These are phyloP conservation scores for Ustulina deusta DNA, from an alignment of 2,329 filamentous ascomycete species.

Conservation along the genomic window DNA sequence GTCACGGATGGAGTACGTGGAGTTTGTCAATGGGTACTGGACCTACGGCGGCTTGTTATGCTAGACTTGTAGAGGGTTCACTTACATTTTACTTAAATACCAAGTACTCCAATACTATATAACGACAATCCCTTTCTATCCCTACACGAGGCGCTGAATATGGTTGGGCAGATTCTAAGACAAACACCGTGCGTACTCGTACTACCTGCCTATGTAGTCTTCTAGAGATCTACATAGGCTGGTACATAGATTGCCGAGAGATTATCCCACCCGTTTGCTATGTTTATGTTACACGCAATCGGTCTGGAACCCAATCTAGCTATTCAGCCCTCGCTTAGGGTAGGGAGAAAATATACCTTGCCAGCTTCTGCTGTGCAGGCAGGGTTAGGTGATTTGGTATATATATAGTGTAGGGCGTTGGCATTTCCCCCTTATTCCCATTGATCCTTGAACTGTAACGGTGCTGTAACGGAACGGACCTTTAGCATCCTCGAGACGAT, in stretches of 20 bases:
- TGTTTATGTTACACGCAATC: no score
- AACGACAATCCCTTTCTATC: neutral
- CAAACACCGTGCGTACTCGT: no score
- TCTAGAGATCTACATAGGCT: no score
- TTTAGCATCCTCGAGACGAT: neutral
- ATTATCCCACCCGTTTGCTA: no score
- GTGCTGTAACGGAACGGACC: neutral
- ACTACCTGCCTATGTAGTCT: no score
- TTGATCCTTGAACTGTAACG: no score
- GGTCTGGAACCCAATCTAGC: no score
- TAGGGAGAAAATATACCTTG: no score
- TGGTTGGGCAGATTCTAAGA: neutral
- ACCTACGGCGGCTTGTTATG: conserved; percentile 7
- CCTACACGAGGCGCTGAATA: neutral
- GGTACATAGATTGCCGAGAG: no score
- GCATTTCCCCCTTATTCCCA: no score
- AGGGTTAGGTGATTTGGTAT: conserved; percentile 2
- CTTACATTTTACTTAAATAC: conserved; percentile 17
- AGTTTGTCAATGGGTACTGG: neutral
- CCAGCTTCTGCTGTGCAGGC: no score
- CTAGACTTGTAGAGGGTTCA: conserved; percentile 9
- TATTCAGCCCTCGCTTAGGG: no score
- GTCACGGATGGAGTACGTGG: neutral
- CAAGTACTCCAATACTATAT: conserved; percentile 7
- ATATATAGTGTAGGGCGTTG: neutral